Conservation (phyloP, 495 filamentous ascomycete genomes). For the Tuber calosporum region DNA sequence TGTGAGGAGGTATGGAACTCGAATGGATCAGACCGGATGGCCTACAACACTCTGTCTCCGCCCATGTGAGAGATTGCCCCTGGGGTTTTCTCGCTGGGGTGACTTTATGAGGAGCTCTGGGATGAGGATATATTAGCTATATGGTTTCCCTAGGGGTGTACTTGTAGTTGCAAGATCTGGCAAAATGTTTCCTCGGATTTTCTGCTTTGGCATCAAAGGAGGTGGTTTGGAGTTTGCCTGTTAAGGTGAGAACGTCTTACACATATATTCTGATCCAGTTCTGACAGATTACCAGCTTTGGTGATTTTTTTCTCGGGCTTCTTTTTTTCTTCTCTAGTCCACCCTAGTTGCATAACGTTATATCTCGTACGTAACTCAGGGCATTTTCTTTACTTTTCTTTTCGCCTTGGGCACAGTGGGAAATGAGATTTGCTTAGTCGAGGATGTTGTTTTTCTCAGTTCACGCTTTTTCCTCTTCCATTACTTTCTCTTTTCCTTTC, state of each 20-base stretch:
- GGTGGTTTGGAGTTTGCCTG: neutral
- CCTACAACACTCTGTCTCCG: neutral
- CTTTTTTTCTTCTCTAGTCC: neutral
- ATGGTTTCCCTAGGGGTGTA: neutral
- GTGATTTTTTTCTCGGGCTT: too few species aligned
- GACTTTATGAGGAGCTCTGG: neutral
- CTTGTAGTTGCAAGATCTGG: neutral
- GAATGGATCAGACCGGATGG: neutral
- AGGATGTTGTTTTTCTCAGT: neutral
- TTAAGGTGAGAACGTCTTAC: neutral
- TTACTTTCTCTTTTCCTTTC: neutral
- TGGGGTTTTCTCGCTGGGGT: neutral
- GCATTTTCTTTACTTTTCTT: neutral
- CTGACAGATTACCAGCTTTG: neutral
- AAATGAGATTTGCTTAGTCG: neutral
- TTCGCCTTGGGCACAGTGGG: neutral
- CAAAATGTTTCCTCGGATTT: neutral
- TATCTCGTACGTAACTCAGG: too few species aligned
- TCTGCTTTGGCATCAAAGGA: neutral
- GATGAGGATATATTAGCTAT: neutral
- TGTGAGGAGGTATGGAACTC: constrained; percentile 2
- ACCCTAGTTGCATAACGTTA: too few species aligned
- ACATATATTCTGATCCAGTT: neutral
- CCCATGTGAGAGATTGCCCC: neutral
- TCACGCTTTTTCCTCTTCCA: neutral